phyloP scores from a whole-genome alignment of 495 filamentous ascomycete species.

The Oidiodendron maius region DNA sequence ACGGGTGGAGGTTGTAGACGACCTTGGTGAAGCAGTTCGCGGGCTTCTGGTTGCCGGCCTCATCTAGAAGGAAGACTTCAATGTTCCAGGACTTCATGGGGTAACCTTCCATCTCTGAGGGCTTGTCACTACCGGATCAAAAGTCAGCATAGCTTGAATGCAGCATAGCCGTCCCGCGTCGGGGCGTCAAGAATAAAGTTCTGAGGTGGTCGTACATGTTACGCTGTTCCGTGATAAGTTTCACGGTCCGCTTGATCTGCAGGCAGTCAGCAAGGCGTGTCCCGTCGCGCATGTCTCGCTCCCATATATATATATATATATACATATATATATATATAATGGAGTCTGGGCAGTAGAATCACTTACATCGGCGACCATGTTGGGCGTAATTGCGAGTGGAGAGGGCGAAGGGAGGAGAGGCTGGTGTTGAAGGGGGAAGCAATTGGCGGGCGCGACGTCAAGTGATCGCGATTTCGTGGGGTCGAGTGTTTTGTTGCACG shows the following conservation, averaged over 20 bases:
- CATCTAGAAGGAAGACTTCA: slow-evolving; percentile 55
- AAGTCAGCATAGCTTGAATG: slow-evolving; percentile 18
- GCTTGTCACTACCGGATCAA: slow-evolving; percentile 48
- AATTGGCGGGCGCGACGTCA: not conserved
- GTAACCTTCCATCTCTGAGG: slow-evolving; percentile 75
- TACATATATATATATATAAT: too few species aligned
- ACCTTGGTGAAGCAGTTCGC: slow-evolving; percentile 87
- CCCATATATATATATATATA: too few species aligned
- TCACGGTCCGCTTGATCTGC: slow-evolving; percentile 80
- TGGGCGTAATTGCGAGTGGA: slow-evolving; percentile 4
- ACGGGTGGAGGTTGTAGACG: slow-evolving; percentile 86
- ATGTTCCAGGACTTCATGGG: slow-evolving; percentile 78
- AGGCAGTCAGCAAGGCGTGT: too few species aligned
- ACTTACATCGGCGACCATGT: slow-evolving; percentile 25
- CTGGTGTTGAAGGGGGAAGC: not conserved
- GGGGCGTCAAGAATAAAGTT: slow-evolving; percentile 3
- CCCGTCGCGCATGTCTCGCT: too few species aligned
- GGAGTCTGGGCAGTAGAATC: too few species aligned
- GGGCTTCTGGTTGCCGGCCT: slow-evolving; percentile 60
- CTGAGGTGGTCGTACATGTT: slow-evolving; percentile 40
- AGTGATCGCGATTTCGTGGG: not conserved
- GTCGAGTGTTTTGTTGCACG: too few species aligned
- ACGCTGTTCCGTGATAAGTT: slow-evolving; percentile 86
- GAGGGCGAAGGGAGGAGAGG: not conserved
- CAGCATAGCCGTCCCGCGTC: not conserved